Evolutionary conservation across 768 basidiomycete genomes (phyloP).

Genomic region (Pseudohyphozyma bogoriensis): DNA sequence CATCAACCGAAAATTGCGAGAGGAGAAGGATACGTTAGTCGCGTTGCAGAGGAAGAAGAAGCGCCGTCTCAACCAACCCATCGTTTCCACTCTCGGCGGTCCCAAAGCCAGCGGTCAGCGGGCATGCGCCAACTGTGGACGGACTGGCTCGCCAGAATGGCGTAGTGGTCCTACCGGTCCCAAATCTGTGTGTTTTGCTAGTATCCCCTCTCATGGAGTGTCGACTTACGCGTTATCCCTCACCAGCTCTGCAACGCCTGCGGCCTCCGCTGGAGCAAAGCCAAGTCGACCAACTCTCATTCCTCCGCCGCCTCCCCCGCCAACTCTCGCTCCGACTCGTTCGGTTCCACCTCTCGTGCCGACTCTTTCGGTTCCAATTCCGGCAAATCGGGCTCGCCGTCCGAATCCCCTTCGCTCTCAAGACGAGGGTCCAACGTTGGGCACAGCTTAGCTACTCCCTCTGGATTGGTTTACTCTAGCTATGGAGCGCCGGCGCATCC

Average conservation of each 20-base stretch:
- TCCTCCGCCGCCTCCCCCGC: no score
- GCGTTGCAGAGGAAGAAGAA: constrained; percentile 20
- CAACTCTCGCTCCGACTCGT: no score
- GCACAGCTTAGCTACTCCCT: no score
- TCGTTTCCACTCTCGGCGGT: neutral
- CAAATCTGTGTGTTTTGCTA: constrained; percentile 72
- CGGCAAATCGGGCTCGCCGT: no score
- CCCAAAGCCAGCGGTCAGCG: neutral
- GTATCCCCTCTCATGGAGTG: neutral
- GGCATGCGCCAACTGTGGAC: constrained; percentile 52
- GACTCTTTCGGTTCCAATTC: no score
- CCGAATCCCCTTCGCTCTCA: no score
- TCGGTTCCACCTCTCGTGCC: no score
- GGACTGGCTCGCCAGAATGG: constrained; percentile 97
- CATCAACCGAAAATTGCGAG: constrained; percentile 32
- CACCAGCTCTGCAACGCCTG: no score
- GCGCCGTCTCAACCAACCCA: neutral
- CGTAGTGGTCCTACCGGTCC: constrained; percentile 88
- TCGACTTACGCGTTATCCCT: neutral
- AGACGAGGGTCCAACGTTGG: no score
- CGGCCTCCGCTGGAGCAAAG: neutral
- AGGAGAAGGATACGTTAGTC: constrained; percentile 28
- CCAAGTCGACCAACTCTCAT: no score
- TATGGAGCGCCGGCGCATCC: no score
- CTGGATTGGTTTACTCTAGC: no score